phyloP scores from a whole-genome alignment of 768 basidiomycete genomes.

The Lepiota brunneoincarnata region DNA sequence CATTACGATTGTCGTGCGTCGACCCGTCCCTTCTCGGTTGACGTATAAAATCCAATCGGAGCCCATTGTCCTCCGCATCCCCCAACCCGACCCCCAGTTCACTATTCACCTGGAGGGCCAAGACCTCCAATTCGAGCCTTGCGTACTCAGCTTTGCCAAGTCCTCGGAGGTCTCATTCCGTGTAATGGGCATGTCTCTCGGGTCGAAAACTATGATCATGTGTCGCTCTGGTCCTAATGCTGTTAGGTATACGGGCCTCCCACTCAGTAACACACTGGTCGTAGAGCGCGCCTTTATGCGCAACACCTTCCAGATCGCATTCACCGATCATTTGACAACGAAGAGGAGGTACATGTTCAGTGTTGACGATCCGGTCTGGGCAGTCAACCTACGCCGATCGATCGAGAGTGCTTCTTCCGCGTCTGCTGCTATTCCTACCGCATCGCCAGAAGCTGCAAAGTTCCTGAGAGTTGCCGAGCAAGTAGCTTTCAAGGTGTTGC shows the following conservation, averaged over 20 bases:
- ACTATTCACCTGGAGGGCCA: constrained; percentile 84
- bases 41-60: constrained; percentile 90
- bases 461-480: constrained; percentile 67
- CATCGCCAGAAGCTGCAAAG: constrained; percentile 34
- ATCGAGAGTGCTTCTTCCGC: constrained; percentile 50
- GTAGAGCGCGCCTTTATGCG: constrained; percentile 96
- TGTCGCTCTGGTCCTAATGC: constrained; percentile 83
- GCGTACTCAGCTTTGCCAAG: constrained; percentile 74
- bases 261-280: constrained; percentile 70
- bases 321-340: constrained; percentile 59
- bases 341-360: constrained; percentile 96
- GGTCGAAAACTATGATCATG: constrained; percentile 80
- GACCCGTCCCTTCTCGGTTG: constrained; percentile 70
- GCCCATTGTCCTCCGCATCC: constrained; percentile 81
- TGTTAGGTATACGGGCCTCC: constrained; percentile 75
- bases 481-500: constrained; percentile 80
- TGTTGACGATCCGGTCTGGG: constrained; percentile 80
- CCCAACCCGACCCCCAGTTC: constrained; percentile 80
- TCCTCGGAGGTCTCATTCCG: constrained; percentile 86
- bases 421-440: constrained; percentile 26
- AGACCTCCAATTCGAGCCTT: constrained; percentile 86
- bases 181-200: constrained; percentile 82
- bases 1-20: constrained; percentile 66
- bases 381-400: constrained; percentile 61
- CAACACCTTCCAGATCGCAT: constrained; percentile 93